Evolutionary conservation across 352 stramenopile genomes (phyloP), one percentile per base, ranked within the genome.

Genomic region (Phytophthora rubi): DNA sequence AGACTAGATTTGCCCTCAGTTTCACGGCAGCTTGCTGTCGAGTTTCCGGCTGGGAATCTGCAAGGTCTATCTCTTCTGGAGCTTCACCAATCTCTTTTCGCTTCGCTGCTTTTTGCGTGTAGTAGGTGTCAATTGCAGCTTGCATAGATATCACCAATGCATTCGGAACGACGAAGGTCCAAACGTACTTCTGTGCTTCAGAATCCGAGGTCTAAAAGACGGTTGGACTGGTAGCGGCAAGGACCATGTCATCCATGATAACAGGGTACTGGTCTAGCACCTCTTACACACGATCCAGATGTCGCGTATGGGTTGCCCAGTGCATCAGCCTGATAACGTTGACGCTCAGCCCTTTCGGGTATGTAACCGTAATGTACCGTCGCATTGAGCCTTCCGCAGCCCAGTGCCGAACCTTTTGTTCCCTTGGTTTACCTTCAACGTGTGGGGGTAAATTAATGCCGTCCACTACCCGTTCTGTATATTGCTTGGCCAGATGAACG

Each of bases 211-310:
- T 55, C 35, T 64, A 47, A 16, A 64, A 56, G 1, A 56, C 58
- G 6, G 30, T 64, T 3, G 58, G 45, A 15, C 3, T 39, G n/a
- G 45, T 47, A 2, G 30, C 15, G 26, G n/a, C 39, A 35, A 42
- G 16, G 7, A 56, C 21, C 18, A 64, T 64, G 28, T 64, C 30
- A n/a, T 64, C 45, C 45, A 64, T 37, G 18, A 64, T 48, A 18
- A 57, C 47, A 13, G 58, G 47, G 26, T 64, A 57, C 15, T 56
- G 45, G 2, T 51, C 33, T 18, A 57, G 58, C 1, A 65, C 58
- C 18, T 51, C 12, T 42, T 57, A 44, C 5, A 65, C 58, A 42
- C 47, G 58, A 4, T 28, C 47, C 13, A 64, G 33, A 26, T 49
- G 15, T 12, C 57, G 44, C 16, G 28, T 49, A 30, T 63, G n/a